A percentile compares a stretch with the other conserved stretches of the same genome.
These are phyloP conservation scores for Thalassiosira livingstoniorum DNA, from an alignment of 352 stramenopile genomes.

Conservation along the genomic window DNA sequence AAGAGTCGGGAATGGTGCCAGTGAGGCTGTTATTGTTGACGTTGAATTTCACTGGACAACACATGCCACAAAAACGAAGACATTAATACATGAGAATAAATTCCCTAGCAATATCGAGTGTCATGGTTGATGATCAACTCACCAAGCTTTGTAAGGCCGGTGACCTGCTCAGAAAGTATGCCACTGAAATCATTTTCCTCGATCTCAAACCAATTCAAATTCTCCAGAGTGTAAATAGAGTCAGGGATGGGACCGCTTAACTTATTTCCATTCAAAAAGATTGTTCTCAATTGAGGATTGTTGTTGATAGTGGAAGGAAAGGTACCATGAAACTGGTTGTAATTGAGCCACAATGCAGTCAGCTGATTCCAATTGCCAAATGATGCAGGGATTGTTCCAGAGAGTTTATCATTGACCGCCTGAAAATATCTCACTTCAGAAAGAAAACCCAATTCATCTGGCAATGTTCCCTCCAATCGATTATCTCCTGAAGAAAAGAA, in stretches of 20 bases:
- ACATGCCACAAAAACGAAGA: neutral
- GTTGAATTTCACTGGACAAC: neutral
- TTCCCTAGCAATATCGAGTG: neutral
- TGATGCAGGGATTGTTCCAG: slow-evolving; percentile 5
- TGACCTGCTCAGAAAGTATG: slow-evolving; percentile 4
- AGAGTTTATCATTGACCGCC: neutral
- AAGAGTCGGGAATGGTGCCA: slow-evolving; percentile 10
- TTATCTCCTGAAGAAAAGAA: neutral
- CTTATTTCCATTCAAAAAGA: slow-evolving; percentile 23
- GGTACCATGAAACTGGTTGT: slow-evolving; percentile 9
- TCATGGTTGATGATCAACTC: no score
- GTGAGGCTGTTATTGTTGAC: slow-evolving; percentile 7
- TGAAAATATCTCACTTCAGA: slow-evolving; percentile 34
- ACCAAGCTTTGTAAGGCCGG: neutral
- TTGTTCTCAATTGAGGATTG: slow-evolving; percentile 14
- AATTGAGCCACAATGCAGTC: slow-evolving; percentile 17
- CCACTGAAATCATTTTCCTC: slow-evolving; percentile 9
- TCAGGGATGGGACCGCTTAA: neutral
- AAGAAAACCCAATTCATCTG: slow-evolving; percentile 7
- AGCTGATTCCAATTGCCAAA: slow-evolving; percentile 21
- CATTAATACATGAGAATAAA: neutral
- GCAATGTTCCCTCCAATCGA: slow-evolving; percentile 1
- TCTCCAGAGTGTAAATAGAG: neutral
- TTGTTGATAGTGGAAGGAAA: slow-evolving; percentile 9
- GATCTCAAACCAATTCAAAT: slow-evolving; percentile 16